Percentiles rank a stretch among this genome's conserved stretches.
Conservation (phyloP, 768 basidiomycete species). For the Paxillus rubicundulus region DNA sequence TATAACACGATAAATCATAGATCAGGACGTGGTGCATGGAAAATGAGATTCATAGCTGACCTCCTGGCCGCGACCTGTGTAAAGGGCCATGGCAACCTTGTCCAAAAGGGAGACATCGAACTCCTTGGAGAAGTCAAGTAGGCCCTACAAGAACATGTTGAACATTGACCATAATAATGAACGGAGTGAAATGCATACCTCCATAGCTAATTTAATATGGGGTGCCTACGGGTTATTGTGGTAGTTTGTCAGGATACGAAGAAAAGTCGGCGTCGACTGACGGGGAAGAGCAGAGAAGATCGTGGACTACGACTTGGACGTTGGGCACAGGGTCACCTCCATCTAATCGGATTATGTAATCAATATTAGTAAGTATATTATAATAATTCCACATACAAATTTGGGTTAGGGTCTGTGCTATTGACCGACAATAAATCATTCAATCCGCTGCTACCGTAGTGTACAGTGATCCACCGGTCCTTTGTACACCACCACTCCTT, state of each 20-base stretch:
- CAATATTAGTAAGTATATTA: constrained; percentile 19
- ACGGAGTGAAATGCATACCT: constrained; percentile 28
- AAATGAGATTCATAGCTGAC: constrained; percentile 42
- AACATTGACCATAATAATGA: constrained; percentile 5
- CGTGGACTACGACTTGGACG: constrained; percentile 21
- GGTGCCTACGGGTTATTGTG: not conserved
- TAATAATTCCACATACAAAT: not conserved
- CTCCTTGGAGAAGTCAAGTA: constrained; percentile 91
- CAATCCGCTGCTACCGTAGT: no score
- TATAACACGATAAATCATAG: constrained; percentile 31
- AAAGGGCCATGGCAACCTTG: constrained; percentile 90
- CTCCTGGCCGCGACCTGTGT: constrained; percentile 80
- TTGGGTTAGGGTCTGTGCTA: not conserved
- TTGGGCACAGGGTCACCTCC: constrained; percentile 32
- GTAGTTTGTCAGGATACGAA: constrained; percentile 7
- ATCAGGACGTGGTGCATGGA: constrained; percentile 3
- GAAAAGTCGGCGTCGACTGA: constrained; percentile 8
- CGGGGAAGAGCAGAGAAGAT: constrained; percentile 8
- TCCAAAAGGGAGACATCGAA: constrained; percentile 93
- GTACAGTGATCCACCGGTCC: no score
- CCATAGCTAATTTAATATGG: constrained; percentile 30
- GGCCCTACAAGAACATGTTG: constrained; percentile 46
- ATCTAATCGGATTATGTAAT: constrained; percentile 37
- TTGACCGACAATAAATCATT: no score
- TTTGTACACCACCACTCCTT: no score